Conservation (phyloP, 164 flowering plant genomes). For the Sextonia rubra region DNA sequence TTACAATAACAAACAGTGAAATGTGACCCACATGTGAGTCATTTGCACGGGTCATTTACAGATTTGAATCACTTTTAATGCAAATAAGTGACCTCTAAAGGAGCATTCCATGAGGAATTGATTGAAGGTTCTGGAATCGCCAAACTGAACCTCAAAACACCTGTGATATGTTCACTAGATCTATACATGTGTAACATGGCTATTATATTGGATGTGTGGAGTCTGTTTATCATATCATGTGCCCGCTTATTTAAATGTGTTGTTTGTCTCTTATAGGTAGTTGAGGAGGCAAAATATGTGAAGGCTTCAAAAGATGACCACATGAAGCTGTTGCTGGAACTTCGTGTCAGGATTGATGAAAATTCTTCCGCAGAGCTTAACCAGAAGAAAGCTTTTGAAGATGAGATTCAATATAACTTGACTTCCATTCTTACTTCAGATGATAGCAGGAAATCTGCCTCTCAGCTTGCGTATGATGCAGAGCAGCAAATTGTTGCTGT, state of each 20-base stretch:
- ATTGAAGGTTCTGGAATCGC: neutral
- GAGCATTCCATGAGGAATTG: neutral
- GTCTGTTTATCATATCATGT: neutral
- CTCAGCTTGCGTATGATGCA: conserved; percentile 79
- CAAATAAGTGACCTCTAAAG: too few relatives aligned
- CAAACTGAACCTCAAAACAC: neutral
- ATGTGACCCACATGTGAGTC: too few relatives aligned
- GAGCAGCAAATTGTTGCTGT: conserved; percentile 88
- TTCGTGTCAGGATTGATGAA: conserved; percentile 57
- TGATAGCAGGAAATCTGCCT: conserved; percentile 70
- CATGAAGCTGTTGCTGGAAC: conserved; percentile 55
- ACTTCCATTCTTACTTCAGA: conserved; percentile 59
- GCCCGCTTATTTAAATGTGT: neutral
- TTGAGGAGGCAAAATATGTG: conserved; percentile 74
- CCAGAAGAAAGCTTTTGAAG: conserved; percentile 65
- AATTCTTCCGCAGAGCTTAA: conserved; percentile 36
- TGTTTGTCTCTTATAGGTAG: conserved; percentile 35
- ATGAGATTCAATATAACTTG: conserved; percentile 64
- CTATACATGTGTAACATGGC: neutral
- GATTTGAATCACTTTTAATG: too few relatives aligned
- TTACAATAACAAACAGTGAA: too few relatives aligned
- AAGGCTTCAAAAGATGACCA: conserved; percentile 55
- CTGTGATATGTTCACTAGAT: neutral
- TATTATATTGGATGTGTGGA: neutral
- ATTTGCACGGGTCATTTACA: too few relatives aligned